Conservation (phyloP, 2,329 filamentous ascomycete genomes). For the Cladosporium sp. region DNA sequence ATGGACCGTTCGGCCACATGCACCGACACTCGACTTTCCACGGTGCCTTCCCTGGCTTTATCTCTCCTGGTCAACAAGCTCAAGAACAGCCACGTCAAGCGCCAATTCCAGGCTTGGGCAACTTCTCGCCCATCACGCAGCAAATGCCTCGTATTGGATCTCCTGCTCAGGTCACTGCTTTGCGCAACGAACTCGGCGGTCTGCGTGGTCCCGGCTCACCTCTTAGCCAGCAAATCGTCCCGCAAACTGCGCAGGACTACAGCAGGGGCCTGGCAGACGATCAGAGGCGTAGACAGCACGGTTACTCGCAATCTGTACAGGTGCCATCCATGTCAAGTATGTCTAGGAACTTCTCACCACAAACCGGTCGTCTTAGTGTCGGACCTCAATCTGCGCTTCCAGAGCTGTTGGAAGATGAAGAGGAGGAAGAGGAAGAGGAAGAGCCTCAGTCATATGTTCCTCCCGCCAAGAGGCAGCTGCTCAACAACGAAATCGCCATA, state of each 20-base stretch:
- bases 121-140: slow-evolving; percentile 19
- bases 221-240: slow-evolving; percentile 38
- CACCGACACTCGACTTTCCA: slow-evolving; percentile 66
- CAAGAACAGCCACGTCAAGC: slow-evolving; percentile 13
- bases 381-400: slow-evolving; percentile 52
- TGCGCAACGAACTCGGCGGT: slow-evolving; percentile 26
- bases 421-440: slow-evolving; percentile 48
- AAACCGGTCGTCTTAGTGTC: slow-evolving; percentile 50
- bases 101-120: slow-evolving; percentile 14
- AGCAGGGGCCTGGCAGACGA: slow-evolving; percentile 42
- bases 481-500: slow-evolving; percentile 50
- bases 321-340: slow-evolving; percentile 16
- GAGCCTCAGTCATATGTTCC: slow-evolving; percentile 26
- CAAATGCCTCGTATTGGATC: slow-evolving; percentile 39
- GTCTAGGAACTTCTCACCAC: slow-evolving; percentile 24
- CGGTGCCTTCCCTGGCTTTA: slow-evolving; percentile 11
- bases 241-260: slow-evolving; percentile 27
- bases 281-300: slow-evolving; percentile 43
- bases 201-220: slow-evolving; percentile 56
- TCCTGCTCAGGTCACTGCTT: slow-evolving; percentile 38
- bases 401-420: slow-evolving; percentile 70
- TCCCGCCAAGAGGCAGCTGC: slow-evolving; percentile 28
- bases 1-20: slow-evolving; percentile 54
- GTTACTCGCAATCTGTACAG: slow-evolving; percentile 34
- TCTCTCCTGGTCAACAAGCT: slow-evolving; percentile 7